Conservation (phyloP, 2,329 filamentous ascomycete species). For the Aaosphaeria pasadenensis region DNA sequence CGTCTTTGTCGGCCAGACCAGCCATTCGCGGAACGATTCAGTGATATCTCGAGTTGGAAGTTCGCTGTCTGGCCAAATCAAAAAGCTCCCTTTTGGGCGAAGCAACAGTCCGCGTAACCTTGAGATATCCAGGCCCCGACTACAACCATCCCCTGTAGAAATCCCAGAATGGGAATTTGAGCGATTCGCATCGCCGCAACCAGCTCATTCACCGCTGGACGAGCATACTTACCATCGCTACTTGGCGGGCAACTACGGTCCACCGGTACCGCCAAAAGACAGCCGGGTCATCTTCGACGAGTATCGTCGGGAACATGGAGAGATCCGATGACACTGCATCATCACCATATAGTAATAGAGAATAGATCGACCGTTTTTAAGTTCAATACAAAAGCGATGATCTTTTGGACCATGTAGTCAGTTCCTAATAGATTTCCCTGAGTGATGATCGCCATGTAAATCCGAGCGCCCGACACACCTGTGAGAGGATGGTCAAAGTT, state of each 20-base stretch:
- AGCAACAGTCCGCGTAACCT: conserved; percentile 3
- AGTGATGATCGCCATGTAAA: too few relatives aligned
- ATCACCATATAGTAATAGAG: too few relatives aligned
- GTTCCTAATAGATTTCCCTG: too few relatives aligned
- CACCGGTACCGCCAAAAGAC: conserved; percentile 18
- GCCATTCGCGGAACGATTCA: conserved; percentile 7
- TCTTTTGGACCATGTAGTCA: too few relatives aligned
- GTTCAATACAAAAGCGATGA: too few relatives aligned
- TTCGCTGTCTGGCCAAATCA: conserved; percentile 9
- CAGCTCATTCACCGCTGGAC: conserved; percentile 4
- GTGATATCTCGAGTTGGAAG: conserved; percentile 15
- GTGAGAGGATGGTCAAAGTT: conserved; percentile 1
- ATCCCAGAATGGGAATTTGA: conserved; percentile 19
- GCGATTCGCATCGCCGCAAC: conserved; percentile 5
- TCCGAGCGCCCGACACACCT: neutral
- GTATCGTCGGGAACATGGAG: conserved; percentile 13
- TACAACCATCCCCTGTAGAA: conserved; percentile 5
- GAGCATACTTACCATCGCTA: conserved; percentile 16
- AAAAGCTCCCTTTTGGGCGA: conserved; percentile 5
- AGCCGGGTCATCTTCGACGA: conserved; percentile 11
- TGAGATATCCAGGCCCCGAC: conserved; percentile 9
- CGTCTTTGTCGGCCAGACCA: conserved; percentile 3
- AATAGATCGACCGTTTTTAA: too few relatives aligned
- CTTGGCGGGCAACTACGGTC: conserved; percentile 14
- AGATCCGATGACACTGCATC: conserved; percentile 2